Evolutionary conservation across 2,329 filamentous ascomycete genomes (phyloP).

Genomic region (Immersiporthe knoxdaviesiana): DNA sequence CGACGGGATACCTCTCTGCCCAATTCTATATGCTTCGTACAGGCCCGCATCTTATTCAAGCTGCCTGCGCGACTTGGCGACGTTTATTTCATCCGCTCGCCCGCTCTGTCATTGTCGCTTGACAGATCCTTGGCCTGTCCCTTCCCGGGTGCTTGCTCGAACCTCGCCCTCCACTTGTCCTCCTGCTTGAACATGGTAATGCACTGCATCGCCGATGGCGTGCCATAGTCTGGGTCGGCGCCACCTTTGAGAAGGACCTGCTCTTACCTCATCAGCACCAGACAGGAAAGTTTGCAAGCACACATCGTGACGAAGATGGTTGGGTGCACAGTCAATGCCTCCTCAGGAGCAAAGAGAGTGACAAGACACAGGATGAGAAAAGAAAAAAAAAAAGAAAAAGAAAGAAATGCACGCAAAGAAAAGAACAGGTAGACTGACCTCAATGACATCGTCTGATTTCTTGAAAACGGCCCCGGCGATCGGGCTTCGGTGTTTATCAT

Average conservation of each 20-base stretch:
- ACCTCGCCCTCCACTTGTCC: constrained; percentile 52
- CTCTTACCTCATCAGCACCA: background rate
- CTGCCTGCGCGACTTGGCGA: background rate
- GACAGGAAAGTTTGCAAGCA: constrained; percentile 15
- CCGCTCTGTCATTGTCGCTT: constrained; percentile 3
- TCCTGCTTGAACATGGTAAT: constrained; percentile 57
- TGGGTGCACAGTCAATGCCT: background rate
- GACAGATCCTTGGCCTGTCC: constrained; percentile 42
- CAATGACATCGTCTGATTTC: constrained; percentile 65
- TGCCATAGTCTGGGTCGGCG: constrained; percentile 57
- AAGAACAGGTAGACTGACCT: constrained; percentile 41
- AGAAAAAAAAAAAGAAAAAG: too few species aligned
- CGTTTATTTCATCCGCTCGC: constrained; percentile 10
- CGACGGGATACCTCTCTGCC: too few species aligned
- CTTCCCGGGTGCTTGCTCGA: constrained; percentile 52
- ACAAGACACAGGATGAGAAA: too few species aligned
- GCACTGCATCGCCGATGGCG: constrained; percentile 53
- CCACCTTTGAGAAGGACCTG: constrained; percentile 54
- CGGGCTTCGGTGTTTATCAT: constrained; percentile 69
- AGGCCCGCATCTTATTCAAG: background rate
- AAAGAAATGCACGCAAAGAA: too few species aligned
- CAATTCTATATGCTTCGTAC: too few species aligned
- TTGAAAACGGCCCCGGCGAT: constrained; percentile 76
- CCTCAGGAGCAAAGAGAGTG: background rate
- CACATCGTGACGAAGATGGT: background rate